Evolutionary conservation across 768 basidiomycete species (phyloP), one percentile per base, ranked within the genome.

Genomic region (Tulasnella sp.): DNA sequence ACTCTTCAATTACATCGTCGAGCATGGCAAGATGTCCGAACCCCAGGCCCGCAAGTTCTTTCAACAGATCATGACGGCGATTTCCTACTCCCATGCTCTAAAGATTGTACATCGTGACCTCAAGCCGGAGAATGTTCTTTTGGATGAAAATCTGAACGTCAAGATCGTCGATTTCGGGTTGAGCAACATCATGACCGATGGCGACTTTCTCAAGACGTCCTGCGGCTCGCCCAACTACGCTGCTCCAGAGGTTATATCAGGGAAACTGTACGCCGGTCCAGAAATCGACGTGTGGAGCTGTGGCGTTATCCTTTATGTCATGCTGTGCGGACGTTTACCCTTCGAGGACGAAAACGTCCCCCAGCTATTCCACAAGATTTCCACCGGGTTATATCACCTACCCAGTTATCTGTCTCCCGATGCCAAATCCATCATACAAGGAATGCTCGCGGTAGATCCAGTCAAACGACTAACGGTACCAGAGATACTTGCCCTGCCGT

Each of bases 211-310:
- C 57, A 90, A 91, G 65, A 99, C 96, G 7, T 93, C 89, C 63
- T 99, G 96, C 68, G 94, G 96, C 1, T 92, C 89, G 67, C 96
- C 96, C 0, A 98, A 99, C 69, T 99, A 99, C 65, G 96, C 96
- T 55, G 94, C 96, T 0, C 96, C 96, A 1, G 96, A 99, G 67
- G 94, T 99, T 65, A 96, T 99, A 62, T 80, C 84, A 15, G 96
- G 96, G 4, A 87, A 88, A 27, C 77, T 93, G 6, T 99, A 99
- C 67, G 91, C 91, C 0, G 96, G 96, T 0, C 93, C 94, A 0
- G 96, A 98, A 70, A 96, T 98, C 65, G 96, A 99, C 62, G 91
- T 98, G 9, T 99, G 96, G 96, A 91, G 88, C 63, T 88, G 88
- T 55, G 96, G 96, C 0, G 94, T 99, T n/a, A 98, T 99, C 63